Evolutionary conservation across 345 rosid genomes (phyloP).

Genomic region (Reutealis trisperma): DNA sequence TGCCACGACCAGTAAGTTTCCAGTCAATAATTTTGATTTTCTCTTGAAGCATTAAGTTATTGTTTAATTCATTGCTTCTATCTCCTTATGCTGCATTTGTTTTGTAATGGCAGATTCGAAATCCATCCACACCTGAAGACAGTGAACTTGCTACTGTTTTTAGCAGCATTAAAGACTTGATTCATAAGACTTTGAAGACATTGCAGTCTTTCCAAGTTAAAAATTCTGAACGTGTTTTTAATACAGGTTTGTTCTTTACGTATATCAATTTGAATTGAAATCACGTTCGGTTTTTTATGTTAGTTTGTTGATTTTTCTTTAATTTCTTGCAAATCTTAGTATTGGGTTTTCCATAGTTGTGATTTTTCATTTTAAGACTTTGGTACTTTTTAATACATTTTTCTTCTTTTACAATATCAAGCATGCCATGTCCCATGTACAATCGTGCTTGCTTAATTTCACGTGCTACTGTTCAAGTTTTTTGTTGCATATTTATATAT

Average conservation of each 20-base stretch:
- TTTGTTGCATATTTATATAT: not conserved
- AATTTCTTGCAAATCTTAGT: not conserved
- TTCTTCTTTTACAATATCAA: not conserved
- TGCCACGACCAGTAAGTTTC: slow-evolving; percentile 60
- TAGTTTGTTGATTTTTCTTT: not conserved
- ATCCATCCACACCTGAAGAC: slow-evolving; percentile 54
- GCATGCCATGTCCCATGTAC: not conserved
- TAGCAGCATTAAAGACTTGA: slow-evolving; percentile 38
- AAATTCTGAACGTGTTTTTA: slow-evolving; percentile 84
- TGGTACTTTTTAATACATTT: not conserved
- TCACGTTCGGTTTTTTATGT: not conserved
- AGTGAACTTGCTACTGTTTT: slow-evolving; percentile 44
- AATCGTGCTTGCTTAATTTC: not conserved
- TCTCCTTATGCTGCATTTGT: not conserved
- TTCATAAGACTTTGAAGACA: slow-evolving; percentile 43
- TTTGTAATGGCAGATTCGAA: slow-evolving; percentile 57
- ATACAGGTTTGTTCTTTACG: slow-evolving; percentile 54
- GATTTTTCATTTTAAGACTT: not conserved
- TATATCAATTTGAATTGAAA: not conserved
- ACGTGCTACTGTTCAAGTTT: not conserved
- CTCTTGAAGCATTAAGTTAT: not conserved
- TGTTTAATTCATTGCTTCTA: not conserved
- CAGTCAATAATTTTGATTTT: not conserved
- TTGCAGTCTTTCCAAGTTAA: slow-evolving; percentile 69
- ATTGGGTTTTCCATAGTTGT: not conserved